Base-by-base conservation (phyloP, 164 flowering plant species). In the Tetrastigma voinierianum region DNA sequence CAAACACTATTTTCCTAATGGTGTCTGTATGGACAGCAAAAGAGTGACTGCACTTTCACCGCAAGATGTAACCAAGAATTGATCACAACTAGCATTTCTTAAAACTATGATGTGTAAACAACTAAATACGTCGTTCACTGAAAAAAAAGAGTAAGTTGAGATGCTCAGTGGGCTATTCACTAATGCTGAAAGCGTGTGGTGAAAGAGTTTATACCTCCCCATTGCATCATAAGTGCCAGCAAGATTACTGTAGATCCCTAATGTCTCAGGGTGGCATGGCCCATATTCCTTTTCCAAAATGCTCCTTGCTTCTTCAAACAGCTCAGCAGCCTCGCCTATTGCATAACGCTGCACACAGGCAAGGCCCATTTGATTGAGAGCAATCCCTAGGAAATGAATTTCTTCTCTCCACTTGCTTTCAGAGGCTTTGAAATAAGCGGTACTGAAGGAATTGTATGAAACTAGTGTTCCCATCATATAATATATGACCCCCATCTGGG, bases 151-250 rank as follows among this genome's bases (percentile, higher is more conserved):
- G 6, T 32, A 32, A 3, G 40, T 32, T 4, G 6, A 32, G 40
- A 32, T 32, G 6, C 40, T 32, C 40, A 32, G 40, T 32, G 6
- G 0, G 40, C 40, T 3, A 32, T 7, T 32, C 40, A 32, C 40
- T 32, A 7, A 32, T 4, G 40, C 6, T 32, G 40, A 32, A 32
- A 32, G 6, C 40, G 6, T 32, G 40, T 32, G 6, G 40, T 32
- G 16, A 64, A 51, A n/a, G 8, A 19, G 67, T 32, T 13, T 25
- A 18, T 72, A 85, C 89, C 86, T 81, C 60, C 86, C 89, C 79
- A 85, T 74, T 45, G 86, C 89, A 76, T 83, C 89, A 71, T 85
- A 85, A 21, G 83, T 79, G 47, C 83, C 86, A 15, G 89, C 86
- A 19, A 85, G 81, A 65, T 85, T 85, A 75, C 83, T 85, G 25